A percentile compares a stretch with the other conserved stretches of the same genome.
Evolutionary conservation across 108 stramenopile genomes (phyloP).

Genomic region (Fistulifera pelliculosa): DNA sequence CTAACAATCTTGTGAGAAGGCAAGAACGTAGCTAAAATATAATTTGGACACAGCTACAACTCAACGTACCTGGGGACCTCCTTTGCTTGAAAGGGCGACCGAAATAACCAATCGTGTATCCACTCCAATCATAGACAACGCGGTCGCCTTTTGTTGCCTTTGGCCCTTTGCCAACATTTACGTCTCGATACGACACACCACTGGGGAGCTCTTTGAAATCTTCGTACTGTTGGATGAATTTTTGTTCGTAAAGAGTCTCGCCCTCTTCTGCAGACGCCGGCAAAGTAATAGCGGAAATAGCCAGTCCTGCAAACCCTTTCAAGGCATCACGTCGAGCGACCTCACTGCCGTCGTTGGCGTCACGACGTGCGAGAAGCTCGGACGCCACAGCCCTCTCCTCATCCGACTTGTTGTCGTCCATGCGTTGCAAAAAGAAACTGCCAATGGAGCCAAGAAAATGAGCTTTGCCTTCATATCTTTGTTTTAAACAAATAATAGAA

Average conservation of each 20-base stretch:
- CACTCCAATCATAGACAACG: slow-evolving; percentile 93
- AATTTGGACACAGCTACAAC: neutral
- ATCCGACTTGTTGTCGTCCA: no score
- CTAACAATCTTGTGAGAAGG: slow-evolving; percentile 8
- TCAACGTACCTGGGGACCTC: slow-evolving; percentile 12
- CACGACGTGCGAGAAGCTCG: no score
- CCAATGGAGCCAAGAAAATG: no score
- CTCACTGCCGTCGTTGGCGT: no score
- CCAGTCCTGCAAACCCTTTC: no score
- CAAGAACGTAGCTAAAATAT: neutral
- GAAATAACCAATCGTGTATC: slow-evolving; percentile 93
- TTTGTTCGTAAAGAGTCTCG: slow-evolving; percentile 1
- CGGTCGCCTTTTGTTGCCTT: slow-evolving; percentile 48
- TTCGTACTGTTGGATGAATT: slow-evolving; percentile 68
- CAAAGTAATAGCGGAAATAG: no score
- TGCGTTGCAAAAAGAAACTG: no score
- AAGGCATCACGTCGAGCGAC: no score
- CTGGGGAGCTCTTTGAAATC: slow-evolving; percentile 46
- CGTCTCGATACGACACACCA: slow-evolving; percentile 71
- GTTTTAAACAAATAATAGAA: no score
- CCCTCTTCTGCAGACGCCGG: no score
- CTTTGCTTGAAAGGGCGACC: slow-evolving; percentile 90
- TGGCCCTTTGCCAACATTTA: slow-evolving; percentile 37
- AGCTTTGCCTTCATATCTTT: no score
- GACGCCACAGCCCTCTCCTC: no score